These are phyloP conservation scores for Mortierella antarctica DNA, from an alignment of 192 early-diverging fungal genomes.

Conservation along the genomic window DNA sequence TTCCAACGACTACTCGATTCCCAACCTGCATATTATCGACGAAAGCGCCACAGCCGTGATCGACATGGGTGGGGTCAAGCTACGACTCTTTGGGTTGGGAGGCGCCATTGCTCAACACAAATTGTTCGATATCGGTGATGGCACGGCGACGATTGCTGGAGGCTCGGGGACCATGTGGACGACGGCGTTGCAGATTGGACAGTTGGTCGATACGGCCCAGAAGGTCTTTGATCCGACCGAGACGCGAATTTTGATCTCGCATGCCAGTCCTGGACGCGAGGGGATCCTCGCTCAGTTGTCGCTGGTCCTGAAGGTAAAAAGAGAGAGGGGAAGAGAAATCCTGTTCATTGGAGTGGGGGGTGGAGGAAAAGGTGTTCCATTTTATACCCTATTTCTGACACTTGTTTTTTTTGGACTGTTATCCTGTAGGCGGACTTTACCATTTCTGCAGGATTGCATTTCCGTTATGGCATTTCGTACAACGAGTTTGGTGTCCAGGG, in stretches of 20 bases:
- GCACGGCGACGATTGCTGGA: conserved; percentile 68
- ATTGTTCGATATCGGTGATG: conserved; percentile 72
- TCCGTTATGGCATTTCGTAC: conserved; percentile 70
- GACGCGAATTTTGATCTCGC: conserved; percentile 66
- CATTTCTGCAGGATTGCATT: conserved; percentile 70
- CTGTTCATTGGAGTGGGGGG: not conserved
- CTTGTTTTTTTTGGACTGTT: conserved; percentile 9
- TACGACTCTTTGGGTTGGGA: conserved; percentile 68
- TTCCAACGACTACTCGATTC: conserved; percentile 56
- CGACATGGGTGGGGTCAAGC: conserved; percentile 66
- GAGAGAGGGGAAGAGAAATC: not conserved
- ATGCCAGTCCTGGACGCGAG: conserved; percentile 69
- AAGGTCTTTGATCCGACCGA: conserved; percentile 65
- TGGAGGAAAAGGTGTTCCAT: too few relatives aligned
- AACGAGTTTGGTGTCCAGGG: conserved; percentile 69
- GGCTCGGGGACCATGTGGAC: conserved; percentile 74
- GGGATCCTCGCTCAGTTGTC: conserved; percentile 68
- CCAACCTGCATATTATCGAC: conserved; percentile 64
- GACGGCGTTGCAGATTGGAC: conserved; percentile 69
- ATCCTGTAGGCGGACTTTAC: conserved; percentile 66
- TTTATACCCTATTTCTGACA: not conserved
- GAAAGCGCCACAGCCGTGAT: conserved; percentile 61
- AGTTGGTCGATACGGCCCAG: conserved; percentile 68
- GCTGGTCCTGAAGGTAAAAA: conserved; percentile 58
- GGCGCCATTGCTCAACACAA: conserved; percentile 71